A percentile compares a stretch with the other conserved stretches of the same genome.
Evolutionary conservation across 2,329 filamentous ascomycete genomes (phyloP).

Genomic region (Talaromyces sp.): DNA sequence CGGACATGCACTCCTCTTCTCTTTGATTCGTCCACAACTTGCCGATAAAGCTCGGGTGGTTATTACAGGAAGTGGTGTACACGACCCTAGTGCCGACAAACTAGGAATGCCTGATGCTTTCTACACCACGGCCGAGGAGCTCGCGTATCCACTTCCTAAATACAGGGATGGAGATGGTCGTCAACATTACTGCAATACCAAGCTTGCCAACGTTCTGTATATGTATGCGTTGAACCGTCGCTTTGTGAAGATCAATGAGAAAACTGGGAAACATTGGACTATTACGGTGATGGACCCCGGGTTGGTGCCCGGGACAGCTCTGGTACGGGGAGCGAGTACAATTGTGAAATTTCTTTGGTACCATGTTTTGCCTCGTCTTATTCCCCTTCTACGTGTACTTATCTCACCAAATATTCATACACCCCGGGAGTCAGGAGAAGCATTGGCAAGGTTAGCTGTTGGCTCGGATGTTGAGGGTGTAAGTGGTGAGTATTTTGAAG

Average conservation of each 20-base stretch:
- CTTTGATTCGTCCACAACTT: conserved; percentile 48
- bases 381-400: conserved; percentile 41
- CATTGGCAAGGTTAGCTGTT: conserved; percentile 47
- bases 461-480: conserved; percentile 35
- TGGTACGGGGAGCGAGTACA: conserved; percentile 38
- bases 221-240: conserved; percentile 48
- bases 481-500: conserved; percentile 52
- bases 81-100: conserved; percentile 53
- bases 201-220: conserved; percentile 55
- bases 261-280: conserved; percentile 35
- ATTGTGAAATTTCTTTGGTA: conserved; percentile 39
- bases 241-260: conserved; percentile 25
- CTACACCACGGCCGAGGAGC: conserved; percentile 49
- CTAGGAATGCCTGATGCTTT: conserved; percentile 46
- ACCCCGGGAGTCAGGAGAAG: conserved; percentile 43
- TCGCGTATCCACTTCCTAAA: conserved; percentile 45
- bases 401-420: conserved; percentile 43
- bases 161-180: conserved; percentile 36
- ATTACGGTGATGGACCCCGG: conserved; percentile 52
- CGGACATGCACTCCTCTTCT: conserved; percentile 55
- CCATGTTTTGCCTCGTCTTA: conserved; percentile 38
- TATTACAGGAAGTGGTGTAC: conserved; percentile 49
- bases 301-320: conserved; percentile 52
- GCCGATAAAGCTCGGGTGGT: conserved; percentile 48
- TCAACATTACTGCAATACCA: conserved; percentile 49